Evolutionary conservation across 805 yeast species (phyloP), one percentile per base, ranked within the genome.

Genomic region (Brettanomyces nanus): DNA sequence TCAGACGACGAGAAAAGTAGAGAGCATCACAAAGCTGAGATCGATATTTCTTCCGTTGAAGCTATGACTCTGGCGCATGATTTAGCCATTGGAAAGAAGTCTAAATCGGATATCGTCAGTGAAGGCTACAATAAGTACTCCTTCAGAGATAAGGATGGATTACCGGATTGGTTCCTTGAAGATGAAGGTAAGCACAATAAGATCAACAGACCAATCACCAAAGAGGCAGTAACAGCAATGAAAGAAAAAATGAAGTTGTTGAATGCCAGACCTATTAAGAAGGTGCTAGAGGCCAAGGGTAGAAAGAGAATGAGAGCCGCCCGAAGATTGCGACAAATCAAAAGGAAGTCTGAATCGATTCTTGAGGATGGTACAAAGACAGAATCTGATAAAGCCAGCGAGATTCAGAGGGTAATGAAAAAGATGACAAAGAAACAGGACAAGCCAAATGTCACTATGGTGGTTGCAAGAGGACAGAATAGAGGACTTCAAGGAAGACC

Each of bases 61-160:
- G 96, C 96, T 4, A 92, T 92, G 99, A 92, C 98, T 0, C 66
- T 92, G 51, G 98, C 98, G 0, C 99, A 92, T 56, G 87, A 92
- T 61, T 69, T 92, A 28, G 98, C 97, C 0, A 61, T 86, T 19
- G 96, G 96, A 7, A 87, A 85, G 52, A 83, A 71, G 66, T 75
- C 80, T 35, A 87, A 81, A 56, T 80, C 85, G 50, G 95, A 87
- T 53, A 66, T 90, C 40, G 66, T 85, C n/a, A 86, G 87, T 52
- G 97, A 92, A 52, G 96, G 96, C 29, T 85, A 83, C 61, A 86
- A 90, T 61, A 79, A 85, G 59, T 85, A 86, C 48, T 77, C 97
- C 3, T 90, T 92, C 71, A 74, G 97, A 49, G 97, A 92, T 52
- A 69, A 66, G 31, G 97, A 89, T 21, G 86, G 87, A 11, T 68